These are phyloP conservation scores for Aurifilum marmelostoma DNA, from an alignment of 2,329 filamentous ascomycete species.

Conservation along the genomic window DNA sequence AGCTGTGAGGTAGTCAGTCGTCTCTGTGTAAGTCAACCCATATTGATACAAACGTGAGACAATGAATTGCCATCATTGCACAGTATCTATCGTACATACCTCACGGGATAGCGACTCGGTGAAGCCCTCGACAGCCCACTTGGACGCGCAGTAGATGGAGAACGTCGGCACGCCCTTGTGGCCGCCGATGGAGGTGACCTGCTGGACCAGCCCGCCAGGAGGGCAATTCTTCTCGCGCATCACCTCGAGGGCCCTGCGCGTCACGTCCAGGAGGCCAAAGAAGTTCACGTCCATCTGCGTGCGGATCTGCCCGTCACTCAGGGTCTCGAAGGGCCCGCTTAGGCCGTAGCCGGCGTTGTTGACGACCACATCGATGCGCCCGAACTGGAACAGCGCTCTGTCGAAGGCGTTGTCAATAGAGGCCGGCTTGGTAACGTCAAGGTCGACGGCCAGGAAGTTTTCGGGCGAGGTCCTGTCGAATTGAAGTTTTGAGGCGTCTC, in stretches of 20 bases:
- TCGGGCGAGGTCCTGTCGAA: conserved; percentile 51
- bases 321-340: conserved; percentile 38
- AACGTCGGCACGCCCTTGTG: conserved; percentile 31
- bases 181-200: conserved; percentile 32
- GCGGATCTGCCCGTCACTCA: conserved; percentile 32
- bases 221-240: conserved; percentile 35
- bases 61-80: conserved; percentile 41
- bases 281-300: conserved; percentile 37
- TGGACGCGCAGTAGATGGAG: conserved; percentile 34
- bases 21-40: background rate
- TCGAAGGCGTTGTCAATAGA: conserved; percentile 43
- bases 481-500: conserved; percentile 43
- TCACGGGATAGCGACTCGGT: conserved; percentile 30
- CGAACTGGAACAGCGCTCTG: conserved; percentile 36
- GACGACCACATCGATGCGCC: conserved; percentile 40
- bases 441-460: conserved; percentile 18
- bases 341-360: conserved; percentile 43
- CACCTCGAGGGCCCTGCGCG: conserved; percentile 34
- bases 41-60: too few species aligned
- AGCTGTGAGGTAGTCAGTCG: background rate
- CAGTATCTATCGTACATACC: background rate
- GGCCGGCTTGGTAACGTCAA: conserved; percentile 30
- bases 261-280: conserved; percentile 35
- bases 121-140: conserved; percentile 35
- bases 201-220: conserved; percentile 35